These are phyloP conservation scores for Trichocomaceae sp. DNA, from an alignment of 2,329 filamentous ascomycete genomes.

Conservation along the genomic window DNA sequence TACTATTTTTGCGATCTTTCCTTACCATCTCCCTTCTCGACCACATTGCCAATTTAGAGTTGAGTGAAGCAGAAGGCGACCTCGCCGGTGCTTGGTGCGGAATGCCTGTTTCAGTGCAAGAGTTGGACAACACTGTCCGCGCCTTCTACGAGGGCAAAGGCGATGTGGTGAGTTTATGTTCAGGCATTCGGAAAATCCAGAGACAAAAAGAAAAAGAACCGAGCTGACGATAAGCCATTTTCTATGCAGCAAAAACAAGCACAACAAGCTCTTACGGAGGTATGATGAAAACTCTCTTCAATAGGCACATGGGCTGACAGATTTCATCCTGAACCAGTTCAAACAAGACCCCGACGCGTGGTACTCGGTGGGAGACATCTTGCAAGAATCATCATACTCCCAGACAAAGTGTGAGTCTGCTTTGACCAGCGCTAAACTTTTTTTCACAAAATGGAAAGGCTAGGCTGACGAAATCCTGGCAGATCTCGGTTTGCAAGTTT, in stretches of 20 bases:
- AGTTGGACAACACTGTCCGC: slow-evolving; percentile 94
- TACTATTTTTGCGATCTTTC: slow-evolving; percentile 8
- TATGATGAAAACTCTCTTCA: slow-evolving; percentile 39
- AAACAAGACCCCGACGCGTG: slow-evolving; percentile 98
- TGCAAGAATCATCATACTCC: slow-evolving; percentile 84
- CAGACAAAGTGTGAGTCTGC: slow-evolving; percentile 83
- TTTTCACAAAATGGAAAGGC: not conserved
- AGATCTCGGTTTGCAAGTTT: slow-evolving; percentile 91
- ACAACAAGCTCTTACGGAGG: slow-evolving; percentile 86
- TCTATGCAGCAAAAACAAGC: slow-evolving; percentile 80
- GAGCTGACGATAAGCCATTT: not conserved
- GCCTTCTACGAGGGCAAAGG: slow-evolving; percentile 97
- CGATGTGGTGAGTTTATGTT: slow-evolving; percentile 63
- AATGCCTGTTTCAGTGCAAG: slow-evolving; percentile 71
- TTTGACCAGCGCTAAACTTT: not conserved
- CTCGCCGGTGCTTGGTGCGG: slow-evolving; percentile 28
- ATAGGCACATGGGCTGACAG: slow-evolving; percentile 15
- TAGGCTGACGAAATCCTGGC: slow-evolving; percentile 7
- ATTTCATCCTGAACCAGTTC: slow-evolving; percentile 56
- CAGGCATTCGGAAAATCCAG: not conserved
- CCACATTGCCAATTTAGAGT: slow-evolving; percentile 15
- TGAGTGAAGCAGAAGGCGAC: slow-evolving; percentile 22
- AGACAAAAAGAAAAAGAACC: not conserved
- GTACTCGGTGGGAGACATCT: slow-evolving; percentile 94
- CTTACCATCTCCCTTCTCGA: slow-evolving; percentile 7